These are phyloP conservation scores for Coemansia sp. DNA, from an alignment of 192 early-diverging fungal genomes.

Conservation along the genomic window DNA sequence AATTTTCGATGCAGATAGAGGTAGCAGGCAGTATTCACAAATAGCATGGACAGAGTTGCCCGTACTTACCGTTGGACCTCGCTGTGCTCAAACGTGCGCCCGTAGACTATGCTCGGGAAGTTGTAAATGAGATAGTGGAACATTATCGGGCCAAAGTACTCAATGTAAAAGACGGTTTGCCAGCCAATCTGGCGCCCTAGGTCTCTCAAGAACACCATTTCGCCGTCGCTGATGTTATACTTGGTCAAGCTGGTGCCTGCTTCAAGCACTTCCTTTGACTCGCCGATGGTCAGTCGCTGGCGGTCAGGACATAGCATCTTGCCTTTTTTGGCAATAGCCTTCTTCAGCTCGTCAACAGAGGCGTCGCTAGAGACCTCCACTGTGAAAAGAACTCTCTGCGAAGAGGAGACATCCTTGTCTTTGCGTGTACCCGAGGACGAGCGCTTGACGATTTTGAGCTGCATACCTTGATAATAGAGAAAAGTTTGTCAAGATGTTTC, in stretches of 20 bases:
- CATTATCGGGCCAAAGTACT: constrained; percentile 88
- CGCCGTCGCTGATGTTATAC: constrained; percentile 65
- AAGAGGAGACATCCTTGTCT: constrained; percentile 6
- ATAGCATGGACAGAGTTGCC: background rate
- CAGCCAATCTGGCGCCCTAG: constrained; percentile 90
- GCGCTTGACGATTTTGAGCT: constrained; percentile 38
- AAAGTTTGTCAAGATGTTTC: background rate
- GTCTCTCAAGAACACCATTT: constrained; percentile 67
- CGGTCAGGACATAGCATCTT: constrained; percentile 62
- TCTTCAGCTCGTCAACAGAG: constrained; percentile 68
- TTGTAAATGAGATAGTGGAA: constrained; percentile 86
- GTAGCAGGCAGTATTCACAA: constrained; percentile 8
- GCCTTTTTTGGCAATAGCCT: constrained; percentile 62
- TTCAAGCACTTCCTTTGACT: constrained; percentile 60
- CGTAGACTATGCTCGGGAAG: constrained; percentile 67
- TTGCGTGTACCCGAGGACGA: constrained; percentile 11
- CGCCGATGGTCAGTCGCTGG: constrained; percentile 76
- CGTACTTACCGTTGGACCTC: constrained; percentile 65
- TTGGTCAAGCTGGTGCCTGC: constrained; percentile 58
- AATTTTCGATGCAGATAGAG: background rate
- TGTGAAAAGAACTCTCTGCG: constrained; percentile 41
- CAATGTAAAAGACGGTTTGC: constrained; percentile 89
- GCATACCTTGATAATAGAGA: constrained; percentile 17
- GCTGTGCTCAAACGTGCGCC: constrained; percentile 64
- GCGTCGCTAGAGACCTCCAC: constrained; percentile 62